Evolutionary conservation across 495 filamentous ascomycete genomes (phyloP), one percentile per base, ranked within the genome.

Genomic region (Podospora comata): DNA sequence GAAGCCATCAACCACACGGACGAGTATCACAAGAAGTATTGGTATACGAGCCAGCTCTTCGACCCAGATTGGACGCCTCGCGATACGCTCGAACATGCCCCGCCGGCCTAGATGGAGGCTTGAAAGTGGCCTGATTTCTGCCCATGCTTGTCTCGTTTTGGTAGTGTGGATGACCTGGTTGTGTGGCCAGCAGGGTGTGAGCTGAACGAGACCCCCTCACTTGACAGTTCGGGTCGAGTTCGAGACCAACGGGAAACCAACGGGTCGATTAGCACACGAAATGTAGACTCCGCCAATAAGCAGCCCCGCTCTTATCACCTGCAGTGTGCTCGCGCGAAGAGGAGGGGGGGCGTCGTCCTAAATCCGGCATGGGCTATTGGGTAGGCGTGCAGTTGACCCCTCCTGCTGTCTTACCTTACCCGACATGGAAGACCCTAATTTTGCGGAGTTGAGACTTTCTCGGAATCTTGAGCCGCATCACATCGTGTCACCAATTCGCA

Each of bases 31-130:
- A 64, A 71, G 23, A 64, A 65, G 30, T 79, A 75, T 65, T 80
- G 78, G 78, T 80, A 76, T 65, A 75, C 72, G 15, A 78, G 76
- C 70, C 78, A 80, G 67, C 73, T 80, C 23, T 80, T 80, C 65
- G 78, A 80, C 28, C 54, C 65, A 11, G 71, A 77, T 60, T 80
- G 78, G 78, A 67, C 65, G 23, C 78, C 78, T 19, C 73, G 78
- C 18, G 72, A 76, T 18, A 80, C 78, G 6, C 70, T 75, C 26
- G 78, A 80, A 68, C 74, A 78, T 56, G 67, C 76, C 23, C 76
- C 76, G 15, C 65, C 68, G 7, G 74, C 67, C 23, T 66, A 74
- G 18, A 65, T 64, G 18, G 60, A 68, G 23, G 59, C 65, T 32
- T 65, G 63, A 62, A 67, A 26, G 68, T 76, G 74, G 74, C 55